Base-by-base conservation (phyloP, 208 protist species). In the Giardia muris region DNA sequence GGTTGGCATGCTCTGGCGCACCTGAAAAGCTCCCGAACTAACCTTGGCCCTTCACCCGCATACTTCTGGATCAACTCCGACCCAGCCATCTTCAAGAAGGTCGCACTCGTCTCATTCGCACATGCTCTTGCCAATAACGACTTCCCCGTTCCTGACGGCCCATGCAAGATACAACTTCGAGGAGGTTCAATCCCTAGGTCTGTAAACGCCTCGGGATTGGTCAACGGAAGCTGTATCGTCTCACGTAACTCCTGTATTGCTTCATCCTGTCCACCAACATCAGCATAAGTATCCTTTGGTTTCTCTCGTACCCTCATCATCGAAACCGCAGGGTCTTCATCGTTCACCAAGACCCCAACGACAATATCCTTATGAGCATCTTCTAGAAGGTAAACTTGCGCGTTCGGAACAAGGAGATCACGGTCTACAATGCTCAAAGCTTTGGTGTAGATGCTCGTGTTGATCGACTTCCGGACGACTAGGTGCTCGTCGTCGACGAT, bases 31-130 rank as follows among this genome's bases (percentile, higher is more conserved):
- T 99, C 97, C 76, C 98, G 96, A 46, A 99, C 98, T 4, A 99
- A 95, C 95, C 99, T 99, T 42, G 99, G 98, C 39, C 98, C 98
- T 87, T 99, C 98, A 91, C 99, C 99, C 19, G 99, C 95, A 95
- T 99, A 99, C 95, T 99, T 99, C 95, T 99, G 98, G 94, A 99
- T 99, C 2, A 99, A 93, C 95, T 99, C 98, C 4, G 98, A 99
- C 10, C 98, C 99, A 19, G 99, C 98, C 19, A 99, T 97, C 88
- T 98, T 96, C 45, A 99, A 94, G 94, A 99, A 99, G 43, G 98
- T 99, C 3, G 98, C 98, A 46, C 97, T 98, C 0, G 98, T 99
- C 92, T 98, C 96, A 93, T 99, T 98, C 1, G 98, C 98, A 42
- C 99, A 98, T 39, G 98, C 98, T 94, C 99, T 99, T 1, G 99